These are phyloP conservation scores for Globisporangium emineosum DNA, from an alignment of 352 stramenopile species.

Conservation along the genomic window DNA sequence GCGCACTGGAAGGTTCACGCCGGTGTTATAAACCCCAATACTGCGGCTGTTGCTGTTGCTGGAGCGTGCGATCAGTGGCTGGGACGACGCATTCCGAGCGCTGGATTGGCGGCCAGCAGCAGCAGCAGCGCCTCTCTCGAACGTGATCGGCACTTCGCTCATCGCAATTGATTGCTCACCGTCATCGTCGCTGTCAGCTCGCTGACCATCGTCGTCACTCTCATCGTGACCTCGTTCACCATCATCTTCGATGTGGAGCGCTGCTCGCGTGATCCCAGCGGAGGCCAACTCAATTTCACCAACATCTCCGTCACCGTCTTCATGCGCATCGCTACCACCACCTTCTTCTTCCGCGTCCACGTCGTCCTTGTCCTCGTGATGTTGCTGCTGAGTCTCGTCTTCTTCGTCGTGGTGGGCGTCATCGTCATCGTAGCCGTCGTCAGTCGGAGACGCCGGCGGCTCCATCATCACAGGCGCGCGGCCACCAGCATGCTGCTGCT, in stretches of 20 bases:
- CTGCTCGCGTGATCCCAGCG: not conserved
- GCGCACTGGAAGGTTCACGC: slow-evolving; percentile 20
- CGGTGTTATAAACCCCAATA: no score
- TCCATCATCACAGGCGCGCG: slow-evolving; percentile 32
- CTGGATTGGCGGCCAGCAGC: no score
- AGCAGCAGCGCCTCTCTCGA: no score
- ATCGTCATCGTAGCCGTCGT: slow-evolving; percentile 26
- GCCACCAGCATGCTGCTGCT: not conserved
- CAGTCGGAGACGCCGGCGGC: slow-evolving; percentile 35
- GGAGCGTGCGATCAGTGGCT: not conserved
- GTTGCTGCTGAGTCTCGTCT: slow-evolving; percentile 1
- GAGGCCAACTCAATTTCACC: slow-evolving; percentile 1
- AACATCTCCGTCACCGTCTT: slow-evolving; percentile 6
- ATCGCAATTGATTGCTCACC: slow-evolving; percentile 32
- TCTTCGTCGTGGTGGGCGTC: slow-evolving; percentile 17
- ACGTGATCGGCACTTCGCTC: slow-evolving; percentile 46
- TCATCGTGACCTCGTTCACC: no score
- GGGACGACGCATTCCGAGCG: not conserved
- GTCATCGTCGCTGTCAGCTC: slow-evolving; percentile 27
- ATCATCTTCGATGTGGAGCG: not conserved
- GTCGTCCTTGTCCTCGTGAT: not conserved
- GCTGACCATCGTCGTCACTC: not conserved
- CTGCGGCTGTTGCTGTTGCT: not conserved
- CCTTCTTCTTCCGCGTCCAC: not conserved
- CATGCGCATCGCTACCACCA: not conserved